Base-by-base conservation (phyloP, 2,329 filamentous ascomycete genomes). In the Claviceps humidiphila region DNA sequence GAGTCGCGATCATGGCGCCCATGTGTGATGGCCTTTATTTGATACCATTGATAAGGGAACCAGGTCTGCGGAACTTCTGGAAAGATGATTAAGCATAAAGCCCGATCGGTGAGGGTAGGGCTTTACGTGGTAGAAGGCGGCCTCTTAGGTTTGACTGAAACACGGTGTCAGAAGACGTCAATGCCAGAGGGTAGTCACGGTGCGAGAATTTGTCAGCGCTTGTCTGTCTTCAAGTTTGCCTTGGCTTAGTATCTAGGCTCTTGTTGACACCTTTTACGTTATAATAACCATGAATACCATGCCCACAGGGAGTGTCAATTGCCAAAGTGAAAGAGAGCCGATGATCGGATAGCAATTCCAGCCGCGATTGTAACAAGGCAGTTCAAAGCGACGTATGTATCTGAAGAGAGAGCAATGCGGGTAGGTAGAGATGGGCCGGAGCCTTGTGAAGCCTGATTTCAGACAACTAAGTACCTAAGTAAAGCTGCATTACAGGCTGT, bases 71-170 rank as follows among this genome's bases (percentile, higher is more conserved):
- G 34, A 11, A 2, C 4, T 8, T n/a, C 3, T 5, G 22, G 20
- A 5, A 22, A 26, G 9, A 11, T n/a, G 34, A 26, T 7, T 16
- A 16, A 30, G 37, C 14, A 17, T 37, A 11, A 38, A 40, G 39
- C 30, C 46, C 24, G 16, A 49, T 49, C 45, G 51, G 51, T 52
- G 51, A 39, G 51, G 51, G 49, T 39, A 52, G 51, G 51, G 46
- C 30, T 49, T 16, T 24, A 41, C 5, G 38, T 46, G 41, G n/a
- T 22, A 30, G 22, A 30, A 49, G 47, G 38, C 17, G 47, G 38
- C n/a, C n/a, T 7, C 4, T 24, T 3, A 13, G 8, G 1, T 13
- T 39, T 47, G 30, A 16, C 16, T 20, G 45, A 17, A 41, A 17
- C 14, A 22, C 40, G 6, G 11, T 49, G 47, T 40, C 22, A 16